These are phyloP conservation scores for Colletotrichum magnum DNA, from an alignment of 2,329 filamentous ascomycete genomes.

Conservation along the genomic window DNA sequence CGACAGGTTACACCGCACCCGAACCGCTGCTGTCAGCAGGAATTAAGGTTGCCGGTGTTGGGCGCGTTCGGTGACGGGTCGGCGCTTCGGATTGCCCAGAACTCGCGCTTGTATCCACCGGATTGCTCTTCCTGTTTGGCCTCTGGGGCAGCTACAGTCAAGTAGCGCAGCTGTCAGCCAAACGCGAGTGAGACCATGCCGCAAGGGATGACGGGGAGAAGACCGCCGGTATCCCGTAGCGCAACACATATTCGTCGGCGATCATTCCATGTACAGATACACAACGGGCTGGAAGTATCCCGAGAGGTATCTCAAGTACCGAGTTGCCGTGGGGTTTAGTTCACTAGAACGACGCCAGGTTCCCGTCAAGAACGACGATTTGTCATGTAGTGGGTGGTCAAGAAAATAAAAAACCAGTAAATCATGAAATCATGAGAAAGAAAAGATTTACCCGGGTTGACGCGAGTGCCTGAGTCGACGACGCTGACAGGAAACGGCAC, in stretches of 20 bases:
- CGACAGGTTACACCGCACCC: slow-evolving; percentile 11
- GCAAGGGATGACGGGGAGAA: slow-evolving; percentile 22
- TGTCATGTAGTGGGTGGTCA: not conserved
- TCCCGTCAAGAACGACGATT: not conserved
- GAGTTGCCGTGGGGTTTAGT: slow-evolving; percentile 1
- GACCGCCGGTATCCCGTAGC: slow-evolving; percentile 9
- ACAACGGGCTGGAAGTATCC: slow-evolving; percentile 18
- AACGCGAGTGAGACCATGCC: not conserved
- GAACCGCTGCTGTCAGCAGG: slow-evolving; percentile 1
- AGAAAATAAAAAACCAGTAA: not conserved
- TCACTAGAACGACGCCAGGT: slow-evolving; percentile 15
- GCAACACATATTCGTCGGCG: not conserved
- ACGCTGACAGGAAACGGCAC: slow-evolving; percentile 4
- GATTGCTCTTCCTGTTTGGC: slow-evolving; percentile 14
- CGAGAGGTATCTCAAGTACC: slow-evolving; percentile 21
- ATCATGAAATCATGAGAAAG: too few relatives aligned
- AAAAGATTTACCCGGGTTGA: too few relatives aligned
- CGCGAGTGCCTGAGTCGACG: slow-evolving; percentile 8
- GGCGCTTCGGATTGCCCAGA: slow-evolving; percentile 17
- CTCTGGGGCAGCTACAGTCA: not conserved
- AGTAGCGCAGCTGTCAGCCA: slow-evolving; percentile 9
- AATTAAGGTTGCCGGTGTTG: slow-evolving; percentile 15
- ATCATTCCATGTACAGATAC: slow-evolving; percentile 1
- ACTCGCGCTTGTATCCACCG: too few relatives aligned
- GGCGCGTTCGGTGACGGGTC: not conserved